phyloP scores from a whole-genome alignment of 1,139 yeast species.

The Yamadazyma trypodendri region DNA sequence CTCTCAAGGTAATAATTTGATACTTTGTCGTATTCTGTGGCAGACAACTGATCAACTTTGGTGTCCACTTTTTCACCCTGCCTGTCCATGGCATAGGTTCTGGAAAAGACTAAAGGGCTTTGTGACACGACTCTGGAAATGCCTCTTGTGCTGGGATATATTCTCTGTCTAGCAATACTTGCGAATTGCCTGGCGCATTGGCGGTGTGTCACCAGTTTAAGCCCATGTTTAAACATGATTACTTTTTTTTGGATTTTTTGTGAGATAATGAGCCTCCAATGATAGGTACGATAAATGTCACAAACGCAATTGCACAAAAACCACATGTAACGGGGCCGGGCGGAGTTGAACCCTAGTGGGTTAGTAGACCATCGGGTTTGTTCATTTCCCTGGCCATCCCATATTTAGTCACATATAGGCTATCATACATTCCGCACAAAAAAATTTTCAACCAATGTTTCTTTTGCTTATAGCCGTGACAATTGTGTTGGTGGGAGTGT shows the following conservation, averaged over 20 bases:
- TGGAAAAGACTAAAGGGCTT: conserved; percentile 1
- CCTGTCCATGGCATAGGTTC: conserved; percentile 20
- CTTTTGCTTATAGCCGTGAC: conserved; percentile 24
- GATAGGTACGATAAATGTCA: no score
- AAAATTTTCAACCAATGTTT: conserved; percentile 26
- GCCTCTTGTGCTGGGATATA: no score
- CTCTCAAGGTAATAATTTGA: conserved; percentile 66
- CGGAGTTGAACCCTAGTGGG: no score
- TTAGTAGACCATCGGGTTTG: no score
- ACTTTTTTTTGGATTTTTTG: not conserved
- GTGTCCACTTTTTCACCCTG: conserved; percentile 50
- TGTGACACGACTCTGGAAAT: not conserved
- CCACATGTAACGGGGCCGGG: no score
- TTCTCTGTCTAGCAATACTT: not conserved
- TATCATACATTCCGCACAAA: not conserved
- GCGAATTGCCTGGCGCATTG: not conserved
- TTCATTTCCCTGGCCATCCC: no score
- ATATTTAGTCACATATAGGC: no score
- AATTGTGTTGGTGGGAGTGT: conserved; percentile 28
- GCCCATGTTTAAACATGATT: not conserved
- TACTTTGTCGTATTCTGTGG: conserved; percentile 52
- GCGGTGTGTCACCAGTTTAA: not conserved
- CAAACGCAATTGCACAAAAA: no score
- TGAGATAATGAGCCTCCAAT: not conserved
- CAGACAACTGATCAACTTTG: conserved; percentile 46